Evolutionary conservation across 768 basidiomycete genomes (phyloP).

Genomic region (Leccinum incarnatum): DNA sequence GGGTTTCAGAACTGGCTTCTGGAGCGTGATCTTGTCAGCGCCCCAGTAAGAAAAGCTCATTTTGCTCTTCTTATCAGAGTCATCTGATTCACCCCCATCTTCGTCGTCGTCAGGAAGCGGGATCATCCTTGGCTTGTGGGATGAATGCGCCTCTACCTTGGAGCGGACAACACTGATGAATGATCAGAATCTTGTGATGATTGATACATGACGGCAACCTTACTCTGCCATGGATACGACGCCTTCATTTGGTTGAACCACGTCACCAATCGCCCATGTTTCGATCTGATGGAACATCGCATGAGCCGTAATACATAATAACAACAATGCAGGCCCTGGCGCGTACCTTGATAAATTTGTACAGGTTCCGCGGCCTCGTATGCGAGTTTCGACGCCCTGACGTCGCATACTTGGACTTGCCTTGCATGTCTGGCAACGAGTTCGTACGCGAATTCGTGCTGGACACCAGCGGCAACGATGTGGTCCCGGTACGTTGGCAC

Average conservation of each 20-base stretch:
- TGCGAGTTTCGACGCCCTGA: conserved; percentile 73
- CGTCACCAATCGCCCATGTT: conserved; percentile 81
- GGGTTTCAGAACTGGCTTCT: conserved; percentile 66
- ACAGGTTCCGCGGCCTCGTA: conserved; percentile 85
- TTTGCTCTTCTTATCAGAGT: conserved; percentile 87
- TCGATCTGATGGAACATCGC: conserved; percentile 58
- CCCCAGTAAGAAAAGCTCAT: conserved; percentile 96
- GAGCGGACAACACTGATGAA: conserved; percentile 63
- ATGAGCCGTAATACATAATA: conserved; percentile 1
- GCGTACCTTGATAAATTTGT: conserved; percentile 85
- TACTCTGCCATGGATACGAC: conserved; percentile 92
- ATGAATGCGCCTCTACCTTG: conserved; percentile 54
- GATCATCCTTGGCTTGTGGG: conserved; percentile 62
- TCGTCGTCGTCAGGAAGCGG: conserved; percentile 66
- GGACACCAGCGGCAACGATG: conserved; percentile 74
- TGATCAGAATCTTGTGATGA: conserved; percentile 7
- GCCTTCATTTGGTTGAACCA: conserved; percentile 71
- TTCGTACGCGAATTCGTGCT: conserved; percentile 65
- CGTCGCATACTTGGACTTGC: conserved; percentile 81
- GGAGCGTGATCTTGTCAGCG: conserved; percentile 85
- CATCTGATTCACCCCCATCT: conserved; percentile 67
- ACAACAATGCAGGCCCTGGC: background rate
- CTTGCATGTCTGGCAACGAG: conserved; percentile 80
- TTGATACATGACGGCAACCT: conserved; percentile 30
- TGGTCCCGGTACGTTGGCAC: conserved; percentile 88